Conservation (phyloP, 108 stramenopile species). For the Schizochytrium sp. region DNA sequence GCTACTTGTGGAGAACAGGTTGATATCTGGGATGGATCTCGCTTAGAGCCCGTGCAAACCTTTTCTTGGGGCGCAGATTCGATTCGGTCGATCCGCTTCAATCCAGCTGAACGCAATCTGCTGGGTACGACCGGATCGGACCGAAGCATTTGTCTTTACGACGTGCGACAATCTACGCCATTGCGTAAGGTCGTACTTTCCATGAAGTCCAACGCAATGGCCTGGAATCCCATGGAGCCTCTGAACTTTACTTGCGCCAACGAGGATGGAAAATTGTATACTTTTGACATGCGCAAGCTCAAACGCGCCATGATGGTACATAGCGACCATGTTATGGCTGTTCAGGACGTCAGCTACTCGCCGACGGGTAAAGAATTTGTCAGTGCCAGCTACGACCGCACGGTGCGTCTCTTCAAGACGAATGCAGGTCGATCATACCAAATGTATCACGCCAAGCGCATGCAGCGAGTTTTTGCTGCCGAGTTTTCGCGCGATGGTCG, state of each 20-base stretch:
- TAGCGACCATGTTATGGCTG: constrained; percentile 93
- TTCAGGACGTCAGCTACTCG: constrained; percentile 81
- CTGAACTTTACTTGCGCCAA: constrained; percentile 91
- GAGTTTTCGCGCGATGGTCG: constrained; percentile 81
- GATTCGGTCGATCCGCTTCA: constrained; percentile 75
- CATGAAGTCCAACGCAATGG: constrained; percentile 86
- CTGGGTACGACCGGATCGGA: constrained; percentile 79
- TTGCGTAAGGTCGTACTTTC: constrained; percentile 78
- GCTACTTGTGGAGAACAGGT: constrained; percentile 37
- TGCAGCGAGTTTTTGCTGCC: constrained; percentile 94
- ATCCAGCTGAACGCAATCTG: constrained; percentile 85
- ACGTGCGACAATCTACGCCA: constrained; percentile 68
- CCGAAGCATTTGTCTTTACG: constrained; percentile 83
- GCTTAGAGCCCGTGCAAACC: constrained; percentile 68
- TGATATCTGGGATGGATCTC: constrained; percentile 75
- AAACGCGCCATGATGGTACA: constrained; percentile 71
- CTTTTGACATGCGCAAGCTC: constrained; percentile 93
- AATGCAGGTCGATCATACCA: constrained; percentile 61
- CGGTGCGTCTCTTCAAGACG: constrained; percentile 75
- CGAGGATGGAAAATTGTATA: constrained; percentile 83
- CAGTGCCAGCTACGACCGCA: constrained; percentile 86
- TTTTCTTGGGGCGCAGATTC: constrained; percentile 82
- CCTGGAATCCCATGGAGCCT: constrained; percentile 99
- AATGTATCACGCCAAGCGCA: constrained; percentile 92
- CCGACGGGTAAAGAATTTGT: constrained; percentile 95